phyloP scores from a whole-genome alignment of 768 basidiomycete genomes.

The Tulasnella sp. region DNA sequence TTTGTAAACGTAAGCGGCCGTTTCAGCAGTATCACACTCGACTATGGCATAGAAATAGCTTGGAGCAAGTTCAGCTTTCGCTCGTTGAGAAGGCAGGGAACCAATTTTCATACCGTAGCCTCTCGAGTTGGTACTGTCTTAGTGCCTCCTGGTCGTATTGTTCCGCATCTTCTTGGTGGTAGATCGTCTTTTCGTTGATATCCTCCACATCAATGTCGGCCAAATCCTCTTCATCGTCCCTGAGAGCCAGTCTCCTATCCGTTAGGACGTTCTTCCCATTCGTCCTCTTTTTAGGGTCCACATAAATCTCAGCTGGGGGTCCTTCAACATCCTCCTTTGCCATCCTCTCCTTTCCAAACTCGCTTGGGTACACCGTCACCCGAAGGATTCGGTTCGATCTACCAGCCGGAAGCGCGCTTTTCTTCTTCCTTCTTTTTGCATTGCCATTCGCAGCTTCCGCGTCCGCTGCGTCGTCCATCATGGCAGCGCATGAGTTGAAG shows the following conservation, averaged over 20 bases:
- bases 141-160: conserved; percentile 86
- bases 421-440: conserved; percentile 26
- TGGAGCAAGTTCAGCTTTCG: conserved; percentile 9
- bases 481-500: conserved; percentile 75
- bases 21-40: conserved; percentile 69
- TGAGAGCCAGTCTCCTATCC: not conserved
- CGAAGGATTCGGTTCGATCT: conserved; percentile 43
- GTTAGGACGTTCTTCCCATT: conserved; percentile 11
- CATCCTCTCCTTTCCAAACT: conserved; percentile 86
- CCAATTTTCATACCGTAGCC: conserved; percentile 53
- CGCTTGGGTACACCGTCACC: conserved; percentile 83
- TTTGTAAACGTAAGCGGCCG: conserved; percentile 69
- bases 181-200: conserved; percentile 55
- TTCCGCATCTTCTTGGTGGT: conserved; percentile 55
- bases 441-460: conserved; percentile 29
- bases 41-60: conserved; percentile 96
- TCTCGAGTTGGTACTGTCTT: conserved; percentile 85
- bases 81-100: not conserved
- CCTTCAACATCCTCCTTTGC: conserved; percentile 82
- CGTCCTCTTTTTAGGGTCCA: conserved; percentile 37
- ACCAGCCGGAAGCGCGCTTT: conserved; percentile 39
- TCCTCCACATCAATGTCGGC: conserved; percentile 51
- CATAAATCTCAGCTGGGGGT: conserved; percentile 76
- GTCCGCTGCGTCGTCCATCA: conserved; percentile 38
- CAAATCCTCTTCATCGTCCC: conserved; percentile 31